Conservation (phyloP, 1,284 basidiomycete species). For the Ceratobasidium sp. region DNA sequence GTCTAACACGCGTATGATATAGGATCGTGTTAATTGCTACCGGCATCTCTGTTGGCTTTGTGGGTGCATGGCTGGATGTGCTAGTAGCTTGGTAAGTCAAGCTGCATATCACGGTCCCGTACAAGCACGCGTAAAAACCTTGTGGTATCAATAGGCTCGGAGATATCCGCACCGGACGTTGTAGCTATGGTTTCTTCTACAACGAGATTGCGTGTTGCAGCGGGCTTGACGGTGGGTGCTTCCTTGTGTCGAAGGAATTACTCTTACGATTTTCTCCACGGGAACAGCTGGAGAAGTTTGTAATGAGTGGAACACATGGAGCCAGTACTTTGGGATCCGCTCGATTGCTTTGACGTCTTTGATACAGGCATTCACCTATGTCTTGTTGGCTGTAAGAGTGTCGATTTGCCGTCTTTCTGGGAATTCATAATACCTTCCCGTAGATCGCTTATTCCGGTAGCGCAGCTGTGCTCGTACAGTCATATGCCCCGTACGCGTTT, state of each 20-base stretch:
- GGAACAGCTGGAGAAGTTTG: slow-evolving; percentile 76
- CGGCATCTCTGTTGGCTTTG: slow-evolving; percentile 75
- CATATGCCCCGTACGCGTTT: slow-evolving; percentile 80
- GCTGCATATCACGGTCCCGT: slow-evolving; percentile 51
- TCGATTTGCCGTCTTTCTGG: background rate
- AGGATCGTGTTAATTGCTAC: slow-evolving; percentile 65
- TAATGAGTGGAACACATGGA: slow-evolving; percentile 78
- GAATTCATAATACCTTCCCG: background rate
- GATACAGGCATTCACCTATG: slow-evolving; percentile 73
- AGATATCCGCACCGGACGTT: slow-evolving; percentile 77
- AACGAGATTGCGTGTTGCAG: slow-evolving; percentile 80
- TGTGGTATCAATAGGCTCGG: slow-evolving; percentile 65
- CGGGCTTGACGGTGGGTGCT: slow-evolving; percentile 74
- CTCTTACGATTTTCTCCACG: slow-evolving; percentile 15
- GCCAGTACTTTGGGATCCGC: slow-evolving; percentile 66
- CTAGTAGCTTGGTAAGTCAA: slow-evolving; percentile 74
- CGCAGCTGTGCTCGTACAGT: slow-evolving; percentile 74
- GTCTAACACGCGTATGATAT: background rate
- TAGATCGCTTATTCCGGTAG: slow-evolving; percentile 74
- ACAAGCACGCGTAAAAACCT: slow-evolving; percentile 1
- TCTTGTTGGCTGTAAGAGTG: slow-evolving; percentile 69
- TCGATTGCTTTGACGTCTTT: slow-evolving; percentile 72
- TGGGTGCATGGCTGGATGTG: slow-evolving; percentile 81
- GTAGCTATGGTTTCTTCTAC: slow-evolving; percentile 78
- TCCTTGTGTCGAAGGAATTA: slow-evolving; percentile 22